Evolutionary conservation across 805 yeast species (phyloP).

Genomic region (Isabelozyma heimii): DNA sequence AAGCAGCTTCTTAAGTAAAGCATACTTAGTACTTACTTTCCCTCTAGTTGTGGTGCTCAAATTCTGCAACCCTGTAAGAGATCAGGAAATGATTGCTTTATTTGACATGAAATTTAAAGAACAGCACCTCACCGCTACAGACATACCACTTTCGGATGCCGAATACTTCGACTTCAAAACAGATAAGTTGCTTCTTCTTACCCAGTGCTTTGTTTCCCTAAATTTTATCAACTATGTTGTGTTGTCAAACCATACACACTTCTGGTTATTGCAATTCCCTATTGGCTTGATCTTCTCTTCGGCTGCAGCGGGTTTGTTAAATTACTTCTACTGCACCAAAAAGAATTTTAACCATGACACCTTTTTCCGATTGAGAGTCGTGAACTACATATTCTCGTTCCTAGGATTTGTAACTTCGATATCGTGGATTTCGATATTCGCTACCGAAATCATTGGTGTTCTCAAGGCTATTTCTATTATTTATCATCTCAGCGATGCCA

Average conservation of each 20-base stretch:
- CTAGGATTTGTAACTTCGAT: slow-evolving; percentile 69
- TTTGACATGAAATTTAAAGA: slow-evolving; percentile 3
- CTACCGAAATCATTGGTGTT: slow-evolving; percentile 65
- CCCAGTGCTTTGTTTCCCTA: slow-evolving; percentile 30
- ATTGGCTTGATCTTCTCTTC: not conserved
- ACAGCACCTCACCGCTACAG: not conserved
- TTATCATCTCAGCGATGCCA: slow-evolving; percentile 66
- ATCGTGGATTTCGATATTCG: slow-evolving; percentile 65
- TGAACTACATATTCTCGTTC: slow-evolving; percentile 20
- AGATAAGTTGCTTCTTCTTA: slow-evolving; percentile 17
- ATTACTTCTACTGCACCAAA: not conserved
- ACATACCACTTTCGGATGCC: not conserved
- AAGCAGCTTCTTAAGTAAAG: slow-evolving; percentile 6
- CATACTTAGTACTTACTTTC: slow-evolving; percentile 10
- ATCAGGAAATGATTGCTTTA: slow-evolving; percentile 9
- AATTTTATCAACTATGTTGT: slow-evolving; percentile 18
- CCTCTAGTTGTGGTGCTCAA: slow-evolving; percentile 26
- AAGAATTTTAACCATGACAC: not conserved
- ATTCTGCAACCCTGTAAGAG: slow-evolving; percentile 32
- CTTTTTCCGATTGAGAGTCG: not conserved
- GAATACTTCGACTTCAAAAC: slow-evolving; percentile 12
- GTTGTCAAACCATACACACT: slow-evolving; percentile 4
- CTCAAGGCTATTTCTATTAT: slow-evolving; percentile 60
- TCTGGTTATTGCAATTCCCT: slow-evolving; percentile 5
- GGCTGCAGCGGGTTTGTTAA: slow-evolving; percentile 1